These are phyloP conservation scores for Tylopilus sp. DNA, from an alignment of 768 basidiomycete genomes.

Conservation along the genomic window DNA sequence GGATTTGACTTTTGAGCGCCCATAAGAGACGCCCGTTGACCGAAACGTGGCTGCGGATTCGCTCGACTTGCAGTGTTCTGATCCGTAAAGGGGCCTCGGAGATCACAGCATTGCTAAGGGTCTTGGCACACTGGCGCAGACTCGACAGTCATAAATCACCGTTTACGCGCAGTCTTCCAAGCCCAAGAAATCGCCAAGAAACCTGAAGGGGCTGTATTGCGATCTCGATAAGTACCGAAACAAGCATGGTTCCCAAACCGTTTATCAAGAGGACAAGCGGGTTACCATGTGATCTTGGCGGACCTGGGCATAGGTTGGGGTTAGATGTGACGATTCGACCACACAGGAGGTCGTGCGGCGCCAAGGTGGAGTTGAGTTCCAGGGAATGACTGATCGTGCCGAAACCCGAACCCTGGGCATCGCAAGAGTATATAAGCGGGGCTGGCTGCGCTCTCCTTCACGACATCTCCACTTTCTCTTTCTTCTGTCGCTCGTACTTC, in stretches of 20 bases:
- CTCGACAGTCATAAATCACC: not conserved
- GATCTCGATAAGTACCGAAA: not conserved
- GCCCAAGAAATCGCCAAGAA: not conserved
- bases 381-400: not conserved
- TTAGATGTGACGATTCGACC: not conserved
- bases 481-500: not conserved
- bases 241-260: not conserved
- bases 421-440: not conserved
- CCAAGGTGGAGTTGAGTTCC: not conserved
- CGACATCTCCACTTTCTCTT: not conserved
- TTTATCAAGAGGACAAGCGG: not conserved
- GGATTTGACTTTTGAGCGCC: slow-evolving; percentile 10
- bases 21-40: not conserved
- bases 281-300: not conserved
- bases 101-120: not conserved
- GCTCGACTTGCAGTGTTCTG: not conserved
- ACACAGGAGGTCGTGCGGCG: not conserved
- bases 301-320: not conserved
- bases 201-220: not conserved
- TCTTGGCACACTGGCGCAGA: not conserved
- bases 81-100: not conserved
- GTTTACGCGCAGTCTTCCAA: not conserved
- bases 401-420: not conserved
- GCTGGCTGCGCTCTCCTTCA: not conserved
- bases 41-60: not conserved